Evolutionary conservation across 2,329 filamentous ascomycete genomes (phyloP).

Genomic region (Colletotrichum zoysiae): DNA sequence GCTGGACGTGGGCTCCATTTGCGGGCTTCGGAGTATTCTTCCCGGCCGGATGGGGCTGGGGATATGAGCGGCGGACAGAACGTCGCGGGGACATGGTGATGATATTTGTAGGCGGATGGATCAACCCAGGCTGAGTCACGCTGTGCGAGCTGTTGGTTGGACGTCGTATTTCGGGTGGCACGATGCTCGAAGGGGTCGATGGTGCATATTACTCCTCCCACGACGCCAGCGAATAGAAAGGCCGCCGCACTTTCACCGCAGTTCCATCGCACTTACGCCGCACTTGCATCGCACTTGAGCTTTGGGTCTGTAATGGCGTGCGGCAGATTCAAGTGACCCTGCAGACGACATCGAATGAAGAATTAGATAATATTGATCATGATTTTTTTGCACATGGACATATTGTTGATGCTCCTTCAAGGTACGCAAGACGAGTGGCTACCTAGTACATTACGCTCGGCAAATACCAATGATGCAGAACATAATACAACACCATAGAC

Average conservation of each 20-base stretch:
- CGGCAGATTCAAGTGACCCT: no score
- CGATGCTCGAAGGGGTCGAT: not conserved
- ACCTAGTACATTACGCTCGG: no score
- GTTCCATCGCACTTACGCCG: not conserved
- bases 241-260: slow-evolving; percentile 7
- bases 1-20: not conserved
- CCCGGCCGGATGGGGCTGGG: no score
- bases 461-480: no score
- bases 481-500: no score
- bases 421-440: no score
- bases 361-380: not conserved
- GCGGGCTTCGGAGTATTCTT: no score
- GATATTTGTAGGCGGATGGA: not conserved
- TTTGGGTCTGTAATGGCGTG: not conserved
- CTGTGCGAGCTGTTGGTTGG: not conserved
- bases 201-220: no score
- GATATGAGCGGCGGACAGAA: no score
- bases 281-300: not conserved
- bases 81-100: not conserved
- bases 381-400: not conserved
- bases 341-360: not conserved
- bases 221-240: not conserved
- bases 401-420: no score
- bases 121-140: not conserved
- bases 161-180: not conserved